These are phyloP conservation scores for Limtongia smithiae DNA, from an alignment of 805 yeast genomes.

Conservation along the genomic window DNA sequence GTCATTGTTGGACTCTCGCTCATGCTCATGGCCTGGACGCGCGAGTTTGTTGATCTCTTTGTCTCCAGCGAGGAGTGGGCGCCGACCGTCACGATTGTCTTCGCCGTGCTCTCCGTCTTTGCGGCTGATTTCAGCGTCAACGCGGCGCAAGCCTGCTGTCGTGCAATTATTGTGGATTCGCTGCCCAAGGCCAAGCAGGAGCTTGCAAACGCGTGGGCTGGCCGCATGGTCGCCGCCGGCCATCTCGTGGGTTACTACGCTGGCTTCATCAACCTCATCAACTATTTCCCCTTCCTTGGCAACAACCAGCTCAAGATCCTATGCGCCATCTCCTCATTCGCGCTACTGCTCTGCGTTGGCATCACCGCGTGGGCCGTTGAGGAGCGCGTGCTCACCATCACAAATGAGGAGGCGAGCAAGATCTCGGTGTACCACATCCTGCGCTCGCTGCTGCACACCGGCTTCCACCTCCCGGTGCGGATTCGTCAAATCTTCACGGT, in stretches of 20 bases:
- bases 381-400: conserved; percentile 37
- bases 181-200: conserved; percentile 57
- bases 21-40: conserved; percentile 47
- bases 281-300: conserved; percentile 43
- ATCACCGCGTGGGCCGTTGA: conserved; percentile 44
- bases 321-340: conserved; percentile 44
- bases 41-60: conserved; percentile 42
- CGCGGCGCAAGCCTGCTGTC: conserved; percentile 55
- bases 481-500: conserved; percentile 51
- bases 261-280: conserved; percentile 47
- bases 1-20: conserved; percentile 48
- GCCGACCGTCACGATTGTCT: conserved; percentile 37
- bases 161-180: conserved; percentile 63
- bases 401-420: conserved; percentile 7
- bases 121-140: conserved; percentile 54
- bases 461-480: conserved; percentile 45
- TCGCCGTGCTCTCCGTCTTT: conserved; percentile 54
- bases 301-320: conserved; percentile 52
- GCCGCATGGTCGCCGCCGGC: conserved; percentile 59
- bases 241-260: conserved; percentile 56
- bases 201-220: conserved; percentile 64
- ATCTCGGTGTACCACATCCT: conserved; percentile 9
- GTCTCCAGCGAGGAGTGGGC: conserved; percentile 36
- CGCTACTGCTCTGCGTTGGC: conserved; percentile 43
- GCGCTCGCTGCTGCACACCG: conserved; percentile 15